Percentiles rank a stretch among this genome's conserved stretches.
phyloP scores from a whole-genome alignment of 148 eudicot species.

The Fagopyrum esculentum region DNA sequence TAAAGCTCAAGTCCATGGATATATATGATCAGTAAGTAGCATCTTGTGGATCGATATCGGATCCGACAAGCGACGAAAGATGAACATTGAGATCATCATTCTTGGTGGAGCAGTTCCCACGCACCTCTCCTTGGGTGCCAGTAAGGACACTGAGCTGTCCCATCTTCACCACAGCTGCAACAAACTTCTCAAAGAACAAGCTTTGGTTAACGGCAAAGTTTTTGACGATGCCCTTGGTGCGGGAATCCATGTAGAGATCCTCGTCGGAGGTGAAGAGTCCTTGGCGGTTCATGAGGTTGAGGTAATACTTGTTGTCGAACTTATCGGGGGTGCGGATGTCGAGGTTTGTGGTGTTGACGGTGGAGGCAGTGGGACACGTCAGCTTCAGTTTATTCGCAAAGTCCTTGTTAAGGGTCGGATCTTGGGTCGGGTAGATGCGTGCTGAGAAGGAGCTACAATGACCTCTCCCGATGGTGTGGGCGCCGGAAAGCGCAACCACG shows the following conservation, averaged over 20 bases:
- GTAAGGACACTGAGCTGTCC: constrained; percentile 38
- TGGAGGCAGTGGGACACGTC: constrained; percentile 23
- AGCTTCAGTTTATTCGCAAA: constrained; percentile 25
- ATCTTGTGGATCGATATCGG: background rate
- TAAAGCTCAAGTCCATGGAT: too few relatives aligned
- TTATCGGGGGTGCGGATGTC: constrained; percentile 31
- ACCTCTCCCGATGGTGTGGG: constrained; percentile 36
- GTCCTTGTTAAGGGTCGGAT: constrained; percentile 21
- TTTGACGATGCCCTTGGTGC: constrained; percentile 24
- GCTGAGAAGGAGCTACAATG: constrained; percentile 28
- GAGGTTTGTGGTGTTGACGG: constrained; percentile 21
- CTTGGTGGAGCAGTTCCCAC: constrained; percentile 30
- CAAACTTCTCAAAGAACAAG: constrained; percentile 39
- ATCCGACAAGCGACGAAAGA: background rate
- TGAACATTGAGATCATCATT: constrained; percentile 17
- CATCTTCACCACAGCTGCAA: constrained; percentile 33
- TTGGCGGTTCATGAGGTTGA: constrained; percentile 29
- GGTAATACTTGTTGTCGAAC: constrained; percentile 40
- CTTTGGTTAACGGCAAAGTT: constrained; percentile 26
- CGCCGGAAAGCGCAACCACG: constrained; percentile 44
- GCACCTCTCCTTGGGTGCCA: constrained; percentile 32
- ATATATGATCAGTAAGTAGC: too few relatives aligned
- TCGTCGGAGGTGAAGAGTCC: constrained; percentile 41
- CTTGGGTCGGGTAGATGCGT: constrained; percentile 36
- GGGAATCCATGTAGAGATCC: constrained; percentile 24